Conservation (phyloP, 2,329 filamentous ascomycete species). For the Monosporascus sp. region DNA sequence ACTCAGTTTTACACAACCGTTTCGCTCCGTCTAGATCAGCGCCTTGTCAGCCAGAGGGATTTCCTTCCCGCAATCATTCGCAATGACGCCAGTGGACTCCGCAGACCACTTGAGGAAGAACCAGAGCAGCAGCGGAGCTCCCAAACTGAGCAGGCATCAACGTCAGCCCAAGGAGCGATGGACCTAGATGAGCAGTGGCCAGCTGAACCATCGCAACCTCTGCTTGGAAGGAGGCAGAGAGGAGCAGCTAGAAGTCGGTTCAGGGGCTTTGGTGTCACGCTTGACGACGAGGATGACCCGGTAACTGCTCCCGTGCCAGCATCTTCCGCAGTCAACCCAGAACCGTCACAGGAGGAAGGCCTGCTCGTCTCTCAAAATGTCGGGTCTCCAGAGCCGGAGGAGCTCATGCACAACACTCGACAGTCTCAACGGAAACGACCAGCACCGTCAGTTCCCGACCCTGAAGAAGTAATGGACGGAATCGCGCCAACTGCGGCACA, state of each 20-base stretch:
- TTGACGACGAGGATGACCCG: conserved; percentile 30
- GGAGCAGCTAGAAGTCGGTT: conserved; percentile 53
- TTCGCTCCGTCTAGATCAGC: conserved; percentile 68
- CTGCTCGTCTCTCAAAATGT: conserved; percentile 53
- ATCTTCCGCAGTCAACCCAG: conserved; percentile 12
- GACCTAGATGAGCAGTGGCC: conserved; percentile 19
- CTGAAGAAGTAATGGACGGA: conserved; percentile 58
- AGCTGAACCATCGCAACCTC: conserved; percentile 8
- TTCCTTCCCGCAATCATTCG: conserved; percentile 84
- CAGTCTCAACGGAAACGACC: conserved; percentile 40
- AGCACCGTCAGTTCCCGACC: conserved; percentile 34
- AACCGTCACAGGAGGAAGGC: conserved; percentile 35
- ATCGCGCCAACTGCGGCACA: conserved; percentile 72
- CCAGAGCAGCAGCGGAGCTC: conserved; percentile 21
- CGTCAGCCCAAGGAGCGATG: conserved; percentile 14
- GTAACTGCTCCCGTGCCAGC: conserved; percentile 4
- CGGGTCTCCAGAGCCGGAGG: conserved; percentile 18
- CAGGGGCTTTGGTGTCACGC: conserved; percentile 60
- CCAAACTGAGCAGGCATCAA: conserved; percentile 12
- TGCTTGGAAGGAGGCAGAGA: conserved; percentile 29
- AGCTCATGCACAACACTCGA: conserved; percentile 12
- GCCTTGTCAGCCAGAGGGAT: conserved; percentile 82
- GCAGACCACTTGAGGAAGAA: conserved; percentile 58
- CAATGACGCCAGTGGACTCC: conserved; percentile 69
- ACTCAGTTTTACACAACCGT: conserved; percentile 62